These are phyloP conservation scores for Yarrowia bubula DNA, from an alignment of 805 yeast species.

Conservation along the genomic window DNA sequence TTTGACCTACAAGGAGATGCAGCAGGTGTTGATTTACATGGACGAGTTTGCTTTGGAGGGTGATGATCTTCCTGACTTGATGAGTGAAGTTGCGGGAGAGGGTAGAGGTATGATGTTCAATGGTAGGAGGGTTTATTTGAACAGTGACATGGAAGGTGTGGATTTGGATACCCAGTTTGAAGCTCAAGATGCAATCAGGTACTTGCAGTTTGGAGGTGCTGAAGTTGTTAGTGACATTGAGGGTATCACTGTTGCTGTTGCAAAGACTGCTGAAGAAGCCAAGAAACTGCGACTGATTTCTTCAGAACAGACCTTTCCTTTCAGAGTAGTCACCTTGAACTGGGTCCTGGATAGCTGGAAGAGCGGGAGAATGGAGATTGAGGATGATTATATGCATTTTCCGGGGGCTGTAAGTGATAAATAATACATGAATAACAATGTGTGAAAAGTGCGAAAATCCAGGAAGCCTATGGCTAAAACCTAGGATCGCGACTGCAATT, in stretches of 20 bases:
- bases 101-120: neutral
- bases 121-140: neutral
- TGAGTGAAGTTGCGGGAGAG: neutral
- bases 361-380: neutral
- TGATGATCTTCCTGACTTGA: neutral
- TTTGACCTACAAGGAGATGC: neutral
- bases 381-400: neutral
- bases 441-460: no score
- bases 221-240: neutral
- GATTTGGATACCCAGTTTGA: neutral
- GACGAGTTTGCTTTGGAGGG: neutral
- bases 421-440: no score
- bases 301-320: neutral
- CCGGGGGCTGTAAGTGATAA: neutral
- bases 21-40: neutral
- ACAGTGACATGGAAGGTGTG: neutral
- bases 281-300: neutral
- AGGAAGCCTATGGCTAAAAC: no score
- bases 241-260: neutral
- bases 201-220: slow-evolving; percentile 15
- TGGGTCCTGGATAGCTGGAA: slow-evolving; percentile 23
- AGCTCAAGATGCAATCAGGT: neutral
- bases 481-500: no score
- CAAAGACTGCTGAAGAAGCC: neutral
- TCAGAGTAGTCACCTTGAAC: neutral